A percentile compares a stretch with the other conserved stretches of the same genome.
phyloP scores from a whole-genome alignment of 2,329 filamentous ascomycete species.

The Aspergillus tamarii region DNA sequence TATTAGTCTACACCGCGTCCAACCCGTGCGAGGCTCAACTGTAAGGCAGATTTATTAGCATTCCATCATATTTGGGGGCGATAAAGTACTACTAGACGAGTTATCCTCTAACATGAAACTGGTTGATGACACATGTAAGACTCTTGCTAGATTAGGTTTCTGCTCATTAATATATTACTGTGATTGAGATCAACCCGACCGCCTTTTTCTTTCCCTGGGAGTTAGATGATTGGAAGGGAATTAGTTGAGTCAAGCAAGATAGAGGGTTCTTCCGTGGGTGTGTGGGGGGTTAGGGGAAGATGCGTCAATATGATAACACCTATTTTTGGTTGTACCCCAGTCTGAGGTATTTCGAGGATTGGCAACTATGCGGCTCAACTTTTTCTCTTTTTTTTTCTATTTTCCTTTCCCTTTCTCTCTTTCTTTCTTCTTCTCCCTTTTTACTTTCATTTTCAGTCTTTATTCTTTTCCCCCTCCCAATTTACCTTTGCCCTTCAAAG shows the following conservation, averaged over 20 bases:
- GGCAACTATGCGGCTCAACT: constrained; percentile 17
- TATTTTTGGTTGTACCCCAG: neutral
- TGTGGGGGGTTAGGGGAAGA: neutral
- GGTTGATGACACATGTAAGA: neutral
- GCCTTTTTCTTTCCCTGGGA: neutral
- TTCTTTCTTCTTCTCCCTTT: neutral
- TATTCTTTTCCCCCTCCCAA: no score
- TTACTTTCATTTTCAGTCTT: no score
- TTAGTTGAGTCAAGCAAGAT: neutral
- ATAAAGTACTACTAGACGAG: neutral
- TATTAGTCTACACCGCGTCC: neutral
- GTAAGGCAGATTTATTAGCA: neutral
- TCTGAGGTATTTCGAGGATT: neutral
- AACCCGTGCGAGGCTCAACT: neutral
- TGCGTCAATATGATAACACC: neutral
- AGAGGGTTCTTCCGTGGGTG: neutral
- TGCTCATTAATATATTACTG: constrained; percentile 1
- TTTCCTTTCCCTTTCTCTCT: no score
- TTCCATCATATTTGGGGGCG: neutral
- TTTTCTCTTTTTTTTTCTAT: neutral
- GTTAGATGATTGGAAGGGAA: neutral
- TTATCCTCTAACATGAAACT: neutral
- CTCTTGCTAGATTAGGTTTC: constrained; percentile 13
- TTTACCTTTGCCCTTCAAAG: neutral
- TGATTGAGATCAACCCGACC: neutral